Base-by-base conservation (phyloP, 2,329 filamentous ascomycete species). In the Didymella segeticola region DNA sequence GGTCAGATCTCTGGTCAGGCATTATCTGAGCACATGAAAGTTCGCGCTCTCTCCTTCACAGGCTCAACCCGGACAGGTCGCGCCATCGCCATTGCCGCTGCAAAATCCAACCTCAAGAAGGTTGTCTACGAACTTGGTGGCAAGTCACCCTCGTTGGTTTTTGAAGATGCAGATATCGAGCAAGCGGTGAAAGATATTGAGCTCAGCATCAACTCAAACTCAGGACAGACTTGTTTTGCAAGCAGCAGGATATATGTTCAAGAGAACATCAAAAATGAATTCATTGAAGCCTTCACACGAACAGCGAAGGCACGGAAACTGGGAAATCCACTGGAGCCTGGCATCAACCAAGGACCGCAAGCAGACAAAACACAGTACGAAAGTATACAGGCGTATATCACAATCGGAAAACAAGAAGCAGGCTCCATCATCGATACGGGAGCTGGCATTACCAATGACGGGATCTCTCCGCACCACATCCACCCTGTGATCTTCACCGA, bases 91-190 rank as follows among this genome's bases (percentile, higher is more conserved):
- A 63, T 64, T 75, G 77, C 80, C 50, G 84, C 89, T 47, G 89
- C 87, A 27, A 90, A 88, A 2, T 89, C 89, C 65, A 91, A 93
- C 67, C 89, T 90, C 65, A 93, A 93, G 82, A 88, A 90, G 66
- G 89, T 92, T 20, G 89, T 93, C 78, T 90, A 90, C 71, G 93
- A 93, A 76, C 79, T 93, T 53, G 90, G 90, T 29, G 90, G 90
- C 67, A 93, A 93, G 82, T 93, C 92, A 79, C 90, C 93, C 70
- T 89, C 89, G 14, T 86, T 89, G 34, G 85, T 93, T 22, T 83
- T 93, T 65, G 89, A 93, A 71, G 90, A 90, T 38, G 90, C 90
- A 20, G 91, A 85, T 61, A 78, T 93, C 22, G 82, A 93, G 22
- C 90, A 92, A 68, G 90, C 90, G 39, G 83, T 89, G 50, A 88